Evolutionary conservation across 768 basidiomycete genomes (phyloP).

Genomic region (Suillus lakei): DNA sequence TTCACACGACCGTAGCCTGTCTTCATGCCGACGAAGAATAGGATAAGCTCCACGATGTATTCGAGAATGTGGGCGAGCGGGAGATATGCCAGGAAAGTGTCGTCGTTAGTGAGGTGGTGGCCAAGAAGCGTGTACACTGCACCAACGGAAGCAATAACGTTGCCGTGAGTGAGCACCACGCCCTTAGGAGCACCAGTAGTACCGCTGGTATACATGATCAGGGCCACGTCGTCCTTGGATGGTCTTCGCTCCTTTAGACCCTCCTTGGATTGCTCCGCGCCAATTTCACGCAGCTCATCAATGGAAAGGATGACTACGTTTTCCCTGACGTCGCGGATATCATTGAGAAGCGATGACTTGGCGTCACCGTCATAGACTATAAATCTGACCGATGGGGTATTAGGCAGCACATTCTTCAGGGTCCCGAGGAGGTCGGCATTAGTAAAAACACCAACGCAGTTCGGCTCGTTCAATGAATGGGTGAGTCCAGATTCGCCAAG

Average conservation of each 20-base stretch:
- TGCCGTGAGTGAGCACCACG: slow-evolving; percentile 85
- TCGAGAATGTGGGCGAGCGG: slow-evolving; percentile 96
- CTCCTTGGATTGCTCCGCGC: slow-evolving; percentile 58
- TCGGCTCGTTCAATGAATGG: slow-evolving; percentile 89
- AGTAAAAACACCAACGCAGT: slow-evolving; percentile 85
- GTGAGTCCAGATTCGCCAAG: slow-evolving; percentile 87
- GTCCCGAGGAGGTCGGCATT: slow-evolving; percentile 89
- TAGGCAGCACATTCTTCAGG: slow-evolving; percentile 68
- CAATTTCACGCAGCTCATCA: slow-evolving; percentile 73
- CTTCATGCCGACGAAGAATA: slow-evolving; percentile 78
- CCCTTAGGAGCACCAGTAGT: slow-evolving; percentile 95
- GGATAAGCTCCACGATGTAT: slow-evolving; percentile 86
- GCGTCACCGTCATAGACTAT: slow-evolving; percentile 88
- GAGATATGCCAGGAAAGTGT: slow-evolving; percentile 81
- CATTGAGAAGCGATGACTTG: slow-evolving; percentile 54
- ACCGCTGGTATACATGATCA: slow-evolving; percentile 89
- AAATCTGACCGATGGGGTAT: slow-evolving; percentile 76
- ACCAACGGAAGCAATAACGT: slow-evolving; percentile 86
- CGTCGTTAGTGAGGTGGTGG: slow-evolving; percentile 47
- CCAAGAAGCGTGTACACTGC: slow-evolving; percentile 72
- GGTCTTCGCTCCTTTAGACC: slow-evolving; percentile 55
- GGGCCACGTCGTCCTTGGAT: slow-evolving; percentile 54
- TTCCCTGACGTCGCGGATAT: slow-evolving; percentile 59
- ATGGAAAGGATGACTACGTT: slow-evolving; percentile 65
- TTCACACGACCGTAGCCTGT: slow-evolving; percentile 92